Conservation (phyloP, 805 yeast species). For the Saturnispora dispora region DNA sequence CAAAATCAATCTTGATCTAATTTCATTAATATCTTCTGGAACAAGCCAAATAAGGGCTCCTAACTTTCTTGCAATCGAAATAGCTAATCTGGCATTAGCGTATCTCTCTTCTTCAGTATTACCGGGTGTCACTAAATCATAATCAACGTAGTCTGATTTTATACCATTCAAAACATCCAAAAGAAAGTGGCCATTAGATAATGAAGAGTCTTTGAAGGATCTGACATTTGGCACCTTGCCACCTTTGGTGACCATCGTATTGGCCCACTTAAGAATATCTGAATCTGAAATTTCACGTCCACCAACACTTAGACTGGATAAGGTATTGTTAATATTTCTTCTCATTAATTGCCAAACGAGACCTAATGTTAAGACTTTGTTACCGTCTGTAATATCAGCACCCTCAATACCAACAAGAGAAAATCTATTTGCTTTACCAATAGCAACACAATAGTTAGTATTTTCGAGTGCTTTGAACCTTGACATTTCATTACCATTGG, state of each 20-base stretch:
- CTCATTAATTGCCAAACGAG: conserved; percentile 99
- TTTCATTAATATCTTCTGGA: conserved; percentile 99
- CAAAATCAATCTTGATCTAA: conserved; percentile 83
- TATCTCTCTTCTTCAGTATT: conserved; percentile 74
- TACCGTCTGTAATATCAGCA: conserved; percentile 92
- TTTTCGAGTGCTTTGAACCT: conserved; percentile 95
- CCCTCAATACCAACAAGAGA: conserved; percentile 98
- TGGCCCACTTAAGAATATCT: conserved; percentile 93
- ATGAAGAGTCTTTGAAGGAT: conserved; percentile 74
- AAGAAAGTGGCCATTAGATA: conserved; percentile 72
- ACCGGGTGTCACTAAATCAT: conserved; percentile 79
- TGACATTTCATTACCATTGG: conserved; percentile 62
- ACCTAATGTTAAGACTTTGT: conserved; percentile 78
- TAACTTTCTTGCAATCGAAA: conserved; percentile 94
- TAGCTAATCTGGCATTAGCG: conserved; percentile 93
- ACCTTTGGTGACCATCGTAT: conserved; percentile 73
- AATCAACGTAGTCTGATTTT: conserved; percentile 97
- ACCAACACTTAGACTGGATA: conserved; percentile 58
- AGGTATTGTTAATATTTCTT: conserved; percentile 81
- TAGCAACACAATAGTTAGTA: conserved; percentile 95
- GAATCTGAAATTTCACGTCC: conserved; percentile 73
- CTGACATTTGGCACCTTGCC: conserved; percentile 68
- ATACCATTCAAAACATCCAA: conserved; percentile 87
- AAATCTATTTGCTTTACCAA: conserved; percentile 87
- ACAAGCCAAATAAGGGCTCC: conserved; percentile 98